Evolutionary conservation across 352 stramenopile genomes (phyloP), one percentile per base, ranked within the genome.

Genomic region (Globisporangium heterothallicum): DNA sequence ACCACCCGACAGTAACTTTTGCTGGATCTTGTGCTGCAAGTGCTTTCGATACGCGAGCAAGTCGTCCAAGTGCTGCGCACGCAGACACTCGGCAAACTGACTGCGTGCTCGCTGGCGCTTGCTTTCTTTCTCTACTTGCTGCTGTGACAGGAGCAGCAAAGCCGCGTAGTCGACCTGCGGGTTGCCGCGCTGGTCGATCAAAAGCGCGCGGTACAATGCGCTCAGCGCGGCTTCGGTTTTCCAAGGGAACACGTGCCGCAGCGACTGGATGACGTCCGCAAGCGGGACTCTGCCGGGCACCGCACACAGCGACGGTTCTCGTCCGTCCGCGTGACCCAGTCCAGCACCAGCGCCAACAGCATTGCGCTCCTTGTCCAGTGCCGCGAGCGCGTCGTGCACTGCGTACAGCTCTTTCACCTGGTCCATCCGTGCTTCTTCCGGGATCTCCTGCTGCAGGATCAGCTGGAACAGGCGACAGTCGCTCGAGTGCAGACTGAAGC

Each of bases 51-150:
- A 88, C 0, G 38, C 52, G n/a, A 86, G 48, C 16, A 85, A 42
- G 42, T 88, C 78, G 19, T 88, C 78, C 18, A 88, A 63, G 49
- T 80, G 74, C 53, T 86, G 78, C 29, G 68, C 59, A 2, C 64
- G 70, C 0, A 85, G 53, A 26, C 70, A 82, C 49, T 86, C 72
- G 38, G 42, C 45, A 32, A 77, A 73, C 42, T 42, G 51, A 42
- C 26, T 56, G 52, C 10, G 24, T 14, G 16, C 27, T 32, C 2
- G 14, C 10, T 42, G 32, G 18, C 19, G 49, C 18, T 32, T 26
- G 7, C 4, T 18, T 13, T 3, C 26, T 6, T 14, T 16, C 24
- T 27, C 40, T 21, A 27, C 22, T n/a, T 18, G 40, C 22, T 45
- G 8, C 2, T 60, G 42, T 8, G 59, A 44, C n/a, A 56, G 47